Conservation (phyloP, 1,284 basidiomycete genomes). For the Rhizoctonia solani region DNA sequence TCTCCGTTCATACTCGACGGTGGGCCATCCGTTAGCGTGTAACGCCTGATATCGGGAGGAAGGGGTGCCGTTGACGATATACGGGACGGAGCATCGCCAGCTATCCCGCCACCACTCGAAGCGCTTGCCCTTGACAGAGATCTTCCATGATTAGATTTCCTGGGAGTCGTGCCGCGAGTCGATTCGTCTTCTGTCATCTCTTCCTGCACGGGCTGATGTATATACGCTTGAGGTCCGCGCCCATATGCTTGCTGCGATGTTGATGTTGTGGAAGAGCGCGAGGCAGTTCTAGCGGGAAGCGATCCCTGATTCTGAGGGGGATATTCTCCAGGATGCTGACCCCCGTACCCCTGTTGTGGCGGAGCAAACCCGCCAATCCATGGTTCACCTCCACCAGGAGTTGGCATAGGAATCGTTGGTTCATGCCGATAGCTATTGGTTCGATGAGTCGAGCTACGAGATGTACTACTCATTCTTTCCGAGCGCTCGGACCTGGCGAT, state of each 20-base stretch:
- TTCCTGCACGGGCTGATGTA: constrained; percentile 24
- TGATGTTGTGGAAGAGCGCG: constrained; percentile 19
- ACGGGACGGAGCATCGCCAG: constrained; percentile 29
- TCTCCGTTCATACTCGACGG: neutral
- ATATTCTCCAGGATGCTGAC: constrained; percentile 5
- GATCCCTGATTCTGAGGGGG: constrained; percentile 19
- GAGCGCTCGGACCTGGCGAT: constrained; percentile 24
- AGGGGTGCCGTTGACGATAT: constrained; percentile 49
- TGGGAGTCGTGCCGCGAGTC: constrained; percentile 7
- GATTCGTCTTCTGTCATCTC: constrained; percentile 26
- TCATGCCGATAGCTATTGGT: constrained; percentile 11
- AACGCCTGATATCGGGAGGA: constrained; percentile 68
- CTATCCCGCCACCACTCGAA: neutral
- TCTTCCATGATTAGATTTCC: constrained; percentile 3
- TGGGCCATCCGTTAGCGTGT: constrained; percentile 55
- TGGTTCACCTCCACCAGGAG: neutral
- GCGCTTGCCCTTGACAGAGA: constrained; percentile 8
- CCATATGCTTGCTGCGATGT: constrained; percentile 5
- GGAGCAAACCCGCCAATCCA: constrained; percentile 24
- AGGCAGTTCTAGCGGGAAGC: constrained; percentile 9
- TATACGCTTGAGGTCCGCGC: constrained; percentile 7
- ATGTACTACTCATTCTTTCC: constrained; percentile 9
- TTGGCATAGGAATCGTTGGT: constrained; percentile 5
- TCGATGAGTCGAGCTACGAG: constrained; percentile 13
- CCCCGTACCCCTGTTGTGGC: neutral